Evolutionary conservation across 2,329 filamentous ascomycete species (phyloP).

Genomic region (Colletotrichum aenigma): DNA sequence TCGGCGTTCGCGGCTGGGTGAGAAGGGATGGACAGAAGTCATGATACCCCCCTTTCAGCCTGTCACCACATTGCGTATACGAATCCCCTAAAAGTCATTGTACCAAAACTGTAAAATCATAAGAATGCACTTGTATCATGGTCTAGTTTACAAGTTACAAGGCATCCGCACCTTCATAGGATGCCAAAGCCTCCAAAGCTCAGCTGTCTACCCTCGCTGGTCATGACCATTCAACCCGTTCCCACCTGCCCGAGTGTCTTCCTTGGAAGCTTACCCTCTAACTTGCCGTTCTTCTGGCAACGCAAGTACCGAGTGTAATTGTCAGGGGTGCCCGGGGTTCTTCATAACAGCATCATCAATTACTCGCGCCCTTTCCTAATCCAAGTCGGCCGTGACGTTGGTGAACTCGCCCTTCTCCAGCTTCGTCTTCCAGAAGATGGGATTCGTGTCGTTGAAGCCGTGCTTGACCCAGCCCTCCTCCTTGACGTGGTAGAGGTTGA

Average conservation of each 20-base stretch:
- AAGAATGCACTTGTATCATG: constrained; percentile 21
- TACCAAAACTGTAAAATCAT: not conserved
- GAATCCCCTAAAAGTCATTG: not conserved
- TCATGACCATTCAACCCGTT: not conserved
- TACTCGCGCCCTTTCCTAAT: constrained; percentile 37
- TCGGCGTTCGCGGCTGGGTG: constrained; percentile 61
- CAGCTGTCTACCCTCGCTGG: not conserved
- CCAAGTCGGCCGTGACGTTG: constrained; percentile 83
- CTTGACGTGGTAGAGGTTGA: constrained; percentile 99
- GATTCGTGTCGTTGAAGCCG: constrained; percentile 96
- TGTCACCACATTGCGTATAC: not conserved
- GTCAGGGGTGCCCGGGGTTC: not conserved
- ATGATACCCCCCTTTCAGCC: constrained; percentile 1
- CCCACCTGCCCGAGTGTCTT: not conserved
- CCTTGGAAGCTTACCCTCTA: not conserved
- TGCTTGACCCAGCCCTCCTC: constrained; percentile 99
- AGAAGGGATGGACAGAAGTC: constrained; percentile 22
- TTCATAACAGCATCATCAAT: not conserved
- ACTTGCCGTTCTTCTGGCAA: not conserved
- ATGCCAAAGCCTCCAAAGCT: not conserved
- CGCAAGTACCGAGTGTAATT: not conserved
- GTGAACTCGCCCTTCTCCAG: constrained; percentile 98
- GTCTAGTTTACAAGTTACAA: constrained; percentile 25
- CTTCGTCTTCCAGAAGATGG: constrained; percentile 99
- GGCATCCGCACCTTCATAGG: not conserved